Percentiles rank a stretch among this genome's conserved stretches.
Conservation (phyloP, 371 early-diverging fungal species). For the Saksenaea oblongispora region DNA sequence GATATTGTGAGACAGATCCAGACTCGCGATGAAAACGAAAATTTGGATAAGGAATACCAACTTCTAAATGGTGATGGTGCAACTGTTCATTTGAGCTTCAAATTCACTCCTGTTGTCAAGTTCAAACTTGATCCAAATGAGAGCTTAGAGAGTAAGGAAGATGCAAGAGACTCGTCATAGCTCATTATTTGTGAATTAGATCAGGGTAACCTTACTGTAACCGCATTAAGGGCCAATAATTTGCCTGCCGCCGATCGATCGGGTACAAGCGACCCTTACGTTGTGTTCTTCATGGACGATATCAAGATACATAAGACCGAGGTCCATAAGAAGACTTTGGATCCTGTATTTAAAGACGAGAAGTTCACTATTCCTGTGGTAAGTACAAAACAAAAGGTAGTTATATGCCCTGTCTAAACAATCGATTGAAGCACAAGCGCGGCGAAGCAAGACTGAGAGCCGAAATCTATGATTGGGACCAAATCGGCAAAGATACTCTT, state of each 20-base stretch:
- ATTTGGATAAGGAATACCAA: constrained; percentile 10
- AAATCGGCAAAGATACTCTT: constrained; percentile 63
- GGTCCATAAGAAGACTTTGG: constrained; percentile 76
- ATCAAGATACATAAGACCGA: constrained; percentile 81
- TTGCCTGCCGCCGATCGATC: constrained; percentile 53
- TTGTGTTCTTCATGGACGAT: constrained; percentile 72
- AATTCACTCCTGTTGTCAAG: constrained; percentile 40
- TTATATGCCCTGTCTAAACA: too few relatives aligned
- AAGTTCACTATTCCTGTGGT: constrained; percentile 68
- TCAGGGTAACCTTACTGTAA: constrained; percentile 52
- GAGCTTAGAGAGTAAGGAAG: constrained; percentile 42
- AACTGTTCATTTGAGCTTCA: constrained; percentile 38
- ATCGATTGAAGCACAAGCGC: constrained; percentile 37
- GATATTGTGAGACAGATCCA: constrained; percentile 40
- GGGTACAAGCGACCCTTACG: constrained; percentile 84
- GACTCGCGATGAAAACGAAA: constrained; percentile 21
- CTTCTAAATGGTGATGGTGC: constrained; percentile 33
- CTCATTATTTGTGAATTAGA: constrained; percentile 18
- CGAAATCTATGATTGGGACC: constrained; percentile 85
- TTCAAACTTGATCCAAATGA: constrained; percentile 48
- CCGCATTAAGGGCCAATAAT: constrained; percentile 42
- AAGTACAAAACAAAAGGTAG: constrained; percentile 9
- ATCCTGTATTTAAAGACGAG: constrained; percentile 82
- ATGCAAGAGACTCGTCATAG: not conserved
- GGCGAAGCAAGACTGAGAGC: constrained; percentile 53